Evolutionary conservation across 352 stramenopile genomes (phyloP).

Genomic region (Plasmopara halstedii): DNA sequence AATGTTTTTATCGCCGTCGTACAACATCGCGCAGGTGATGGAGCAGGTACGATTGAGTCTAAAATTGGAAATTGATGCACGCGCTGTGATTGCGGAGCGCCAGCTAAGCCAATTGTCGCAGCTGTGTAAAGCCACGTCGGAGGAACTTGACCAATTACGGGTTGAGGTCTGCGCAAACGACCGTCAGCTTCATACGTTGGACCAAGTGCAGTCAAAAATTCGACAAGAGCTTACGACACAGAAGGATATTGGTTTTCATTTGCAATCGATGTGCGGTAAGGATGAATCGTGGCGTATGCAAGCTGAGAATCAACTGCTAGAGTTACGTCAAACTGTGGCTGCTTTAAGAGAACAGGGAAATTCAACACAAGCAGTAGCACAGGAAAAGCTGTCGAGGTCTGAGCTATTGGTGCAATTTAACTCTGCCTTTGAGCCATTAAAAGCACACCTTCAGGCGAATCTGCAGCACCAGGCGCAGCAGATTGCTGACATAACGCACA

Average conservation of each 20-base stretch:
- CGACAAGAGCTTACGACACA: conserved; percentile 73
- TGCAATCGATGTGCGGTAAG: conserved; percentile 79
- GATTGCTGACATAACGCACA: conserved; percentile 59
- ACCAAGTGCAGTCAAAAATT: conserved; percentile 71
- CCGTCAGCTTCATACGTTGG: conserved; percentile 64
- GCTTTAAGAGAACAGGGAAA: conserved; percentile 66
- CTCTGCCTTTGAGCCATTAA: conserved; percentile 69
- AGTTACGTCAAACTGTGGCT: conserved; percentile 65
- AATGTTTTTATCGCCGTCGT: conserved; percentile 61
- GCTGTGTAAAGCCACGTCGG: conserved; percentile 62
- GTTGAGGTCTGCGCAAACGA: conserved; percentile 66
- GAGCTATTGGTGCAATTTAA: conserved; percentile 81
- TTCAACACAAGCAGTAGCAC: conserved; percentile 42
- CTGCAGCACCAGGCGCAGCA: conserved; percentile 67
- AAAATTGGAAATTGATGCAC: conserved; percentile 76
- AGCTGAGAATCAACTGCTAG: conserved; percentile 71
- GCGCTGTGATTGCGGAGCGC: conserved; percentile 63
- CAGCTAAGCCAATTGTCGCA: conserved; percentile 69
- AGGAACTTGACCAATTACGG: conserved; percentile 62
- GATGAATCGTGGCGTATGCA: conserved; percentile 83
- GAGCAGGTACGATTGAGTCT: conserved; percentile 75
- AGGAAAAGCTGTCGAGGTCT: conserved; percentile 68
- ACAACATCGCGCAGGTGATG: conserved; percentile 81
- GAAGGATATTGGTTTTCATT: conserved; percentile 73
- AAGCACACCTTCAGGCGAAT: conserved; percentile 65